A percentile compares a stretch with the other conserved stretches of the same genome.
phyloP scores from a whole-genome alignment of 192 early-diverging fungal species.

The Rhizophagus prolifer region DNA sequence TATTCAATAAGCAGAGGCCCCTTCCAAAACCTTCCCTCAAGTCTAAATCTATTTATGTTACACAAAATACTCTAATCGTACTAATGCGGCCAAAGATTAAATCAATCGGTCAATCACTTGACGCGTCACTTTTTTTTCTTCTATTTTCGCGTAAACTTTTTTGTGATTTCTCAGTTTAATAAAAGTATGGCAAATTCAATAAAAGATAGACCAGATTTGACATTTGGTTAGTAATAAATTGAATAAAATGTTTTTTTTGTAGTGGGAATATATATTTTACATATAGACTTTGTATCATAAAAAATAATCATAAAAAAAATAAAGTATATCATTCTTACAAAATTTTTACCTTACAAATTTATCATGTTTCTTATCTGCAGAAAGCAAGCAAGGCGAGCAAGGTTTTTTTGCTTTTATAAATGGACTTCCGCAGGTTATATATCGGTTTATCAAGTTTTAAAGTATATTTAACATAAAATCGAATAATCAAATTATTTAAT shows the following conservation, averaged over 20 bases:
- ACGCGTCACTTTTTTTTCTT: too few species aligned
- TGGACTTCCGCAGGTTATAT: conserved; percentile 47
- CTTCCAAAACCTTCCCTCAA: too few species aligned
- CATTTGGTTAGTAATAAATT: conserved; percentile 39
- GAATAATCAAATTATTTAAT: conserved; percentile 3
- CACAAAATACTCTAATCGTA: too few species aligned
- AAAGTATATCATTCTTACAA: background rate
- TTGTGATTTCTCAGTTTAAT: too few species aligned
- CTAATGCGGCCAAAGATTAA: too few species aligned
- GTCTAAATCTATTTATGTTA: too few species aligned
- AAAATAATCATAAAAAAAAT: conserved; percentile 8
- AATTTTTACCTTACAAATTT: too few species aligned
- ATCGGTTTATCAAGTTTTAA: background rate
- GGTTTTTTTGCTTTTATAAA: conserved; percentile 56
- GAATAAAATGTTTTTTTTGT: background rate
- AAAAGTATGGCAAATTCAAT: conserved; percentile 28
- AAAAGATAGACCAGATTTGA: conserved; percentile 54
- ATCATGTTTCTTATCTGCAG: conserved; percentile 20
- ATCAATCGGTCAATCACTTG: too few species aligned
- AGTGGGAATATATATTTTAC: background rate
- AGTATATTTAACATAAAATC: background rate
- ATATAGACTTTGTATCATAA: background rate
- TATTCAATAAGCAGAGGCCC: background rate
- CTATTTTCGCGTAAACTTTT: too few species aligned
- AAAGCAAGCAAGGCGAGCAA: conserved; percentile 42